Conservation (phyloP, 805 yeast species). For the Saccharomycopsis fodiens region DNA sequence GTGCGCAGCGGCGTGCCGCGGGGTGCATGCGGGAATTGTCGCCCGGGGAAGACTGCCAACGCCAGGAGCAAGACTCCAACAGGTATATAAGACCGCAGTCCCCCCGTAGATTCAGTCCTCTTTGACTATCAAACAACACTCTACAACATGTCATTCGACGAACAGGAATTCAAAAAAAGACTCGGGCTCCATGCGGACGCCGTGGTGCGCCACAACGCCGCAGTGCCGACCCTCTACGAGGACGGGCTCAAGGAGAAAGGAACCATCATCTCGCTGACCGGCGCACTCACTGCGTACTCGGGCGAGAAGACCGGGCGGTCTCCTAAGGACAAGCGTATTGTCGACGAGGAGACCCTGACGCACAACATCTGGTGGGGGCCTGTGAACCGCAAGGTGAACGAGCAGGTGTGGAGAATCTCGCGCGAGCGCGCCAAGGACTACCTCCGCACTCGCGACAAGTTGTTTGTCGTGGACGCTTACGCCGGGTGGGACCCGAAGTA, state of each 20-base stretch:
- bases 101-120: too few relatives aligned
- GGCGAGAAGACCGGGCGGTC: slow-evolving; percentile 97
- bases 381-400: slow-evolving; percentile 90
- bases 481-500: slow-evolving; percentile 99
- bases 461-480: slow-evolving; percentile 90
- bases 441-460: slow-evolving; percentile 89
- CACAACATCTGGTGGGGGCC: slow-evolving; percentile 99
- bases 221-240: slow-evolving; percentile 88
- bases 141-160: slow-evolving; percentile 22
- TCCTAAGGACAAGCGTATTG: slow-evolving; percentile 96
- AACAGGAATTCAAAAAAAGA: slow-evolving; percentile 27
- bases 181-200: slow-evolving; percentile 54
- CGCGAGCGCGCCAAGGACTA: slow-evolving; percentile 96
- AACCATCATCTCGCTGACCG: slow-evolving; percentile 85
- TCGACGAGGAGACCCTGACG: slow-evolving; percentile 82
- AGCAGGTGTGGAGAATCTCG: slow-evolving; percentile 90
- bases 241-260: slow-evolving; percentile 88
- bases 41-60: not conserved
- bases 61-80: too few relatives aligned
- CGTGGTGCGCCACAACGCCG: slow-evolving; percentile 79
- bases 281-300: slow-evolving; percentile 92
- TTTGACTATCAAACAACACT: too few relatives aligned
- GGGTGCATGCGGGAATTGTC: not conserved
- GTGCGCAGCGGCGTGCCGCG: not conserved
- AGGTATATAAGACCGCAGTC: too few relatives aligned